Evolutionary conservation across 768 basidiomycete species (phyloP).

Genomic region (Tricholoma saponaceum): DNA sequence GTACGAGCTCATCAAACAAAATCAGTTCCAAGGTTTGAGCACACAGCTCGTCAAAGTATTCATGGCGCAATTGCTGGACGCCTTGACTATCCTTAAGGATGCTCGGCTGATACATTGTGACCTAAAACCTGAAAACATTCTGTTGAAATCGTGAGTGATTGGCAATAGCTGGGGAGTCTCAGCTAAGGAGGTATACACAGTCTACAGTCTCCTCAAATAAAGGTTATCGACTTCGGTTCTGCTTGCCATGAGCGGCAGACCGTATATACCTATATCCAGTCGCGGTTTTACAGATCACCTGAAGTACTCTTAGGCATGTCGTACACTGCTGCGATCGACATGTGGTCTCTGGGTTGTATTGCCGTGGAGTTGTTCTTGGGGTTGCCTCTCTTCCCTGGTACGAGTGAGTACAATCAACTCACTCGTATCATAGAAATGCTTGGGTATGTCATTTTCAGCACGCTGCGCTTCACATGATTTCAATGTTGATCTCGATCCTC

Average conservation of each 20-base stretch:
- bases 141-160: constrained; percentile 79
- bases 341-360: constrained; percentile 99
- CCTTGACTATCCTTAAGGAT: constrained; percentile 89
- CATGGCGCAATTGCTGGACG: constrained; percentile 91
- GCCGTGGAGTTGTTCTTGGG: constrained; percentile 98
- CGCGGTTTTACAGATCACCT: constrained; percentile 96
- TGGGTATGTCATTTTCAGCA: constrained; percentile 56
- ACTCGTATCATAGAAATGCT: constrained; percentile 98
- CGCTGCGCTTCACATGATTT: not conserved
- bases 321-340: constrained; percentile 94
- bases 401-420: constrained; percentile 98
- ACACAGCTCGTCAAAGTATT: constrained; percentile 99
- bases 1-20: constrained; percentile 99
- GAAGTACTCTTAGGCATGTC: constrained; percentile 94
- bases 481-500: constrained; percentile 10
- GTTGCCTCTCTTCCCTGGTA: constrained; percentile 94
- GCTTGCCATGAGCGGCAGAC: constrained; percentile 99
- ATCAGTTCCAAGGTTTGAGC: constrained; percentile 95
- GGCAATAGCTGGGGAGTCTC: not conserved
- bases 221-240: constrained; percentile 98
- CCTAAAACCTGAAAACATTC: constrained; percentile 97
- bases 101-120: constrained; percentile 97
- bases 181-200: constrained; percentile 33
- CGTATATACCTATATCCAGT: constrained; percentile 99
- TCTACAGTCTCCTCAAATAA: constrained; percentile 95